Percentiles rank a stretch among this genome's conserved stretches.
Conservation (phyloP, 768 basidiomycete genomes). For the Macrolepiota dolichaula region DNA sequence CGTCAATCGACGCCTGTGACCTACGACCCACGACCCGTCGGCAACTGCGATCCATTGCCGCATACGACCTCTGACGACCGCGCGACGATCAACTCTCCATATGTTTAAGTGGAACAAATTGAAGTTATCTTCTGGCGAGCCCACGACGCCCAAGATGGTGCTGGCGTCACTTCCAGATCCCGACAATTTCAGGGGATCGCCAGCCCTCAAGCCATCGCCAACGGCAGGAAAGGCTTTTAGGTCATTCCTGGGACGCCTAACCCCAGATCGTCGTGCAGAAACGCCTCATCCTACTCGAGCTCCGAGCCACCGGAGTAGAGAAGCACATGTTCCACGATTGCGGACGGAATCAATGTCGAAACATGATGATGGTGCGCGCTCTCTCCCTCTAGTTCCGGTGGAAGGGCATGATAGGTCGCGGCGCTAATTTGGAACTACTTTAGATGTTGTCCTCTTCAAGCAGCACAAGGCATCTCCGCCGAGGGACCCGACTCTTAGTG, state of each 20-base stretch:
- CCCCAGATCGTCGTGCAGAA: conserved; percentile 5
- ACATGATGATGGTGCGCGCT: conserved; percentile 5
- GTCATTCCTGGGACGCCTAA: conserved; percentile 10
- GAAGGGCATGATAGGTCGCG: background rate
- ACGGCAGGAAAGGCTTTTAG: conserved; percentile 8
- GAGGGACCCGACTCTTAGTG: background rate
- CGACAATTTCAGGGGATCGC: conserved; percentile 1
- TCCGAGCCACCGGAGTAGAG: conserved; percentile 5
- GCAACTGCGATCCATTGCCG: background rate
- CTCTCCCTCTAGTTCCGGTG: background rate
- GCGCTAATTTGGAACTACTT: background rate
- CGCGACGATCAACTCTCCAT: background rate
- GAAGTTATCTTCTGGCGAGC: conserved; percentile 10
- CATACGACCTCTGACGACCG: conserved; percentile 10
- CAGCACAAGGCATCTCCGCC: conserved; percentile 3
- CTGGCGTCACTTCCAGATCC: conserved; percentile 9
- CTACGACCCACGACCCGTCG: background rate
- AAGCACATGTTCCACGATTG: conserved; percentile 3
- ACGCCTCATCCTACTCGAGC: background rate
- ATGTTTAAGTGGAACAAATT: conserved; percentile 16
- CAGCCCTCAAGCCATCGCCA: background rate
- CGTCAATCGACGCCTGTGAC: conserved; percentile 10
- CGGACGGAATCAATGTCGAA: conserved; percentile 11
- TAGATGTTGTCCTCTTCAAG: conserved; percentile 5
- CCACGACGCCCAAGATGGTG: conserved; percentile 13